Conservation (phyloP, 208 protist species). For the Trypanosomatidae sp. region DNA sequence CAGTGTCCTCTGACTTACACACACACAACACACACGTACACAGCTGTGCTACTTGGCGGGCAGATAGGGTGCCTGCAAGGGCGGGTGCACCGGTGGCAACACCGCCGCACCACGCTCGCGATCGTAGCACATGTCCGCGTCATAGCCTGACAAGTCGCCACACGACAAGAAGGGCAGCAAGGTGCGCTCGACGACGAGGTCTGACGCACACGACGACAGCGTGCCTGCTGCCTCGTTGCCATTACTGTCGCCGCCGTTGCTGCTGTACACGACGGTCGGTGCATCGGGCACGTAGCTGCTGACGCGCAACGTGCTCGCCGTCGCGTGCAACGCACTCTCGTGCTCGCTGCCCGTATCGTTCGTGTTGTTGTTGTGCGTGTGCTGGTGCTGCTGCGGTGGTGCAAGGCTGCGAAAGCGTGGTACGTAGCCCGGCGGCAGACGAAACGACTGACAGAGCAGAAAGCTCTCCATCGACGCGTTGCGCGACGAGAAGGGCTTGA, state of each 20-base stretch:
- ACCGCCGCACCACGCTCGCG: constrained; percentile 11
- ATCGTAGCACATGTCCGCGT: constrained; percentile 88
- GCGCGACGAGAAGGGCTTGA: constrained; percentile 94
- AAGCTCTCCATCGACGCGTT: constrained; percentile 95
- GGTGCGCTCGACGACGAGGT: constrained; percentile 2
- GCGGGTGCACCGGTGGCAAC: constrained; percentile 57
- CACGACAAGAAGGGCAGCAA: constrained; percentile 96
- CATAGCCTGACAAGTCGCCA: constrained; percentile 92
- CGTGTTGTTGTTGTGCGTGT: constrained; percentile 3
- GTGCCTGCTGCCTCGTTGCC: not conserved
- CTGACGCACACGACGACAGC: not conserved
- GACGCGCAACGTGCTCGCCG: constrained; percentile 4
- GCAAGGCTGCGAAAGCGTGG: constrained; percentile 16
- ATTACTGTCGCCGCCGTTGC: not conserved
- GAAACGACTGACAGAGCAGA: constrained; percentile 90
- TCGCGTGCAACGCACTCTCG: constrained; percentile 4
- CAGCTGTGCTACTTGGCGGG: no score
- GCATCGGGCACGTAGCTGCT: not conserved
- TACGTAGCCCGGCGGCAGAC: constrained; percentile 75
- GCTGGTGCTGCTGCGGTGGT: not conserved
- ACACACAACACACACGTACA: no score
- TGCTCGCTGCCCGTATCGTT: not conserved
- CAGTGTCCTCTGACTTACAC: not conserved
- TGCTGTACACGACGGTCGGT: no score
- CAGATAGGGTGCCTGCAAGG: constrained; percentile 65